Percentiles rank a stretch among this genome's conserved stretches.
phyloP scores from a whole-genome alignment of 768 basidiomycete species.

The Phlegmacium glaucopus region DNA sequence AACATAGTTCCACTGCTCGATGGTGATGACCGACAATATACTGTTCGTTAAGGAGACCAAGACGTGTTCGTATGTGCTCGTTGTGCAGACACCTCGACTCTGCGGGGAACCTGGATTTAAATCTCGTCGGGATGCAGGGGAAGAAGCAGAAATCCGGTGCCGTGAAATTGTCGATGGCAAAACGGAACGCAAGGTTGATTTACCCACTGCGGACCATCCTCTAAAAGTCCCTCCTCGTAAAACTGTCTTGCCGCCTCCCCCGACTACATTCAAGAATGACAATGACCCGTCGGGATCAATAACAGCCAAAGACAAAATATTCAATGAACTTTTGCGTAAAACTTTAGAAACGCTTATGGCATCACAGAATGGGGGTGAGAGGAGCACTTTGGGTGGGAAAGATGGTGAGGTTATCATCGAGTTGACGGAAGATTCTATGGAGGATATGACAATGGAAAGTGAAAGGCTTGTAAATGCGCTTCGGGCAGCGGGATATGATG shows the following conservation, averaged over 20 bases:
- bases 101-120: slow-evolving; percentile 93
- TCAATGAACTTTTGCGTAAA: slow-evolving; percentile 34
- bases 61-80: slow-evolving; percentile 91
- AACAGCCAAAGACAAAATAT: slow-evolving; percentile 24
- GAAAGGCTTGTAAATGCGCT: slow-evolving; percentile 48
- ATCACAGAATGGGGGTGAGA: slow-evolving; percentile 15
- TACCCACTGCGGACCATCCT: slow-evolving; percentile 56
- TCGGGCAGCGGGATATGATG: slow-evolving; percentile 50
- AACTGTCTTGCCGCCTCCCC: slow-evolving; percentile 43
- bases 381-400: slow-evolving; percentile 12
- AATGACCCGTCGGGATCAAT: slow-evolving; percentile 7
- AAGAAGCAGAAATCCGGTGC: slow-evolving; percentile 73
- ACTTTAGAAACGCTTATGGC: slow-evolving; percentile 35
- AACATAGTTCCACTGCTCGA: slow-evolving; percentile 88
- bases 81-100: slow-evolving; percentile 92
- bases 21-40: slow-evolving; percentile 89
- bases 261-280: slow-evolving; percentile 14
- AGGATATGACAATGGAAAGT: slow-evolving; percentile 33
- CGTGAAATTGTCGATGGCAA: slow-evolving; percentile 62
- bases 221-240: slow-evolving; percentile 47
- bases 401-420: slow-evolving; percentile 40
- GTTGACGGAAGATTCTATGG: slow-evolving; percentile 43
- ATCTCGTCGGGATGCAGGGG: slow-evolving; percentile 61
- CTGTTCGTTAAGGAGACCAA: slow-evolving; percentile 90
- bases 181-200: slow-evolving; percentile 25